A percentile compares a stretch with the other conserved stretches of the same genome.
These are phyloP conservation scores for Dendrobium huoshanense DNA, from an alignment of 106 monocot species.

Conservation along the genomic window DNA sequence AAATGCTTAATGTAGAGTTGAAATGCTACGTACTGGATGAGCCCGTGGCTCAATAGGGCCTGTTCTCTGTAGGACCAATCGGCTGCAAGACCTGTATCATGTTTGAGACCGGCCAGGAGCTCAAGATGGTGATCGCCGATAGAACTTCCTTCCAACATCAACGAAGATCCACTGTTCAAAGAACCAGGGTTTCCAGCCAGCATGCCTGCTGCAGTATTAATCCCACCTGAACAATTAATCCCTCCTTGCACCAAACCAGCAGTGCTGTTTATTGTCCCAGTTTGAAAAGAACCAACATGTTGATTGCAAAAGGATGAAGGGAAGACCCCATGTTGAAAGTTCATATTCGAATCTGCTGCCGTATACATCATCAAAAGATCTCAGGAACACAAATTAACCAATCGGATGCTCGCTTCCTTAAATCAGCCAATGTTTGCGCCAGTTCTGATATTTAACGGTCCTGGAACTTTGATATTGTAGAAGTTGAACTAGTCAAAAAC, in stretches of 20 bases:
- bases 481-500: neutral
- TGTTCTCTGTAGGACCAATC: conserved; percentile 56
- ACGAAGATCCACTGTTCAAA: conserved; percentile 19
- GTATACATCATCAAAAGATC: conserved; percentile 21
- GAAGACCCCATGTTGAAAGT: conserved; percentile 38
- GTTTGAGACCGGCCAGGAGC: conserved; percentile 37
- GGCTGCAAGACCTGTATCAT: conserved; percentile 38
- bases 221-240: conserved; percentile 20
- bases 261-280: conserved; percentile 28
- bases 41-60: conserved; percentile 34
- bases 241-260: conserved; percentile 25
- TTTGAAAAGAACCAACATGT: conserved; percentile 60
- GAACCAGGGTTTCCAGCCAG: conserved; percentile 20
- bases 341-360: conserved; percentile 67
- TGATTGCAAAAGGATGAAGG: conserved; percentile 46
- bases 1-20: neutral
- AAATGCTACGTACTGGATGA: conserved; percentile 31
- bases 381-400: neutral
- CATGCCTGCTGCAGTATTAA: conserved; percentile 24
- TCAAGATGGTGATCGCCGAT: conserved; percentile 14
- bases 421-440: neutral
- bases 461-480: neutral
- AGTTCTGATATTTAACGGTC: neutral
- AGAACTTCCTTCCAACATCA: conserved; percentile 16
- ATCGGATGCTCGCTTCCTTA: neutral